Base-by-base conservation (phyloP, 306 rosid species). In the Pyrus pyrifolia region DNA sequence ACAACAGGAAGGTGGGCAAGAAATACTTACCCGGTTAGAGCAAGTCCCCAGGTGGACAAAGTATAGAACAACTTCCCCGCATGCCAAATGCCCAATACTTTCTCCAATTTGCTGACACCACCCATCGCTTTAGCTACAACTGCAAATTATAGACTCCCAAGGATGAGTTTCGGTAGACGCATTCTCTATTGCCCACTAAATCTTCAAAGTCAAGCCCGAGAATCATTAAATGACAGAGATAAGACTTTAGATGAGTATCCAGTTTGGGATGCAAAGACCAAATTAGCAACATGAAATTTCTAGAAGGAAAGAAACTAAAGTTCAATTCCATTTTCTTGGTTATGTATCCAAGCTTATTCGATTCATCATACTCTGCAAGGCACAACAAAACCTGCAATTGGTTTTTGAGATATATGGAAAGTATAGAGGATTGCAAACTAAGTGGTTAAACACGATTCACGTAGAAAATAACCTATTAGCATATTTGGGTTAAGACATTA, bases 21-120 rank as follows among this genome's bases (percentile, higher is more conserved):
- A 25, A 75, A 77, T 76, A 44, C 82, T 80, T 80, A 95, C 97
- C 97, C 97, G 0, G 89, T 84, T 77, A 95, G 87, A 79, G 99
- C 91, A 83, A 95, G 97, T 78, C 99, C 99, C 99, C 99, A 95
- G 44, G 97, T 90, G 84, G 97, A 84, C 33, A 95, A 80, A 51
- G 96, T 52, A 83, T 92, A 95, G 70, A 95, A 91, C 84, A 92
- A 55, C 79, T 71, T 87, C 61, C 99, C 97, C 31, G 99, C 97
- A 79, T 87, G 80, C 97, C 99, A 92, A 71, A 95, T 87, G 75
- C 81, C 85, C 29, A 92, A 60, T 68, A 87, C 52, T 83, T 78
- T 89, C 80, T 84, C 96, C 82, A 92, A 71, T 83, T 89, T 95
- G 87, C 88, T 85, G 58, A 89, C 84, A 72, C 92, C 87, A 46